Conservation (phyloP, 495 filamentous ascomycete genomes). For the Friedmanniomyces endolithicus region DNA sequence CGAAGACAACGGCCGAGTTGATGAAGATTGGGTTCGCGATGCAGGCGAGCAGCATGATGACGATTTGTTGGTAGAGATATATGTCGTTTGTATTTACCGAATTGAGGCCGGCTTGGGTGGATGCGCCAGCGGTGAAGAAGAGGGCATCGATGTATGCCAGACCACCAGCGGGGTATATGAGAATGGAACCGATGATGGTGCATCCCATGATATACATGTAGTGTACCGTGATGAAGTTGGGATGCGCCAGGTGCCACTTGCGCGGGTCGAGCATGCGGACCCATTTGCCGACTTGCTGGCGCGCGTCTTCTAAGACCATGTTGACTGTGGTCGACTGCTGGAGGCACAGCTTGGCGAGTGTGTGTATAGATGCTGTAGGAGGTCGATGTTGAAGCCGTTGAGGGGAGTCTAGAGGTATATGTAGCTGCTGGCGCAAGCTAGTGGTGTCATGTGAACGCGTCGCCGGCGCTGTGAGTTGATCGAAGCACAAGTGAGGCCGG, state of each 20-base stretch:
- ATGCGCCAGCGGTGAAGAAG: conserved; percentile 65
- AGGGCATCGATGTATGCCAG: conserved; percentile 80
- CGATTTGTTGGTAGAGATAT: conserved; percentile 60
- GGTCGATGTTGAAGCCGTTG: background rate
- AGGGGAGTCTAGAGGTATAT: background rate
- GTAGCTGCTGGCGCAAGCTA: background rate
- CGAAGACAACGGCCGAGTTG: conserved; percentile 72
- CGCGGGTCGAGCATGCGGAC: conserved; percentile 8
- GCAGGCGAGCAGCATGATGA: conserved; percentile 49
- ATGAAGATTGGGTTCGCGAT: conserved; percentile 74
- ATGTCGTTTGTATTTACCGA: conserved; percentile 62
- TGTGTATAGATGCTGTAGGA: background rate
- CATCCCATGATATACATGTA: conserved; percentile 70
- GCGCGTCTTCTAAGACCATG: background rate
- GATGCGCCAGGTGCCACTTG: conserved; percentile 36
- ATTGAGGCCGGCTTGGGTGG: conserved; percentile 88
- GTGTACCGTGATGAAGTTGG: conserved; percentile 79
- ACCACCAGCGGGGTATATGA: conserved; percentile 51
- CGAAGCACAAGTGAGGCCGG: background rate
- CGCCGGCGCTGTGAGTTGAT: background rate
- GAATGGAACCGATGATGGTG: conserved; percentile 57
- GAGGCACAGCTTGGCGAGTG: too few relatives aligned
- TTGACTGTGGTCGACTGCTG: background rate
- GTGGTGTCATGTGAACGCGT: background rate
- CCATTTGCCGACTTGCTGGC: background rate